Conservation (phyloP, 2,329 filamentous ascomycete genomes). For the Pseudogymnoascus sp. region DNA sequence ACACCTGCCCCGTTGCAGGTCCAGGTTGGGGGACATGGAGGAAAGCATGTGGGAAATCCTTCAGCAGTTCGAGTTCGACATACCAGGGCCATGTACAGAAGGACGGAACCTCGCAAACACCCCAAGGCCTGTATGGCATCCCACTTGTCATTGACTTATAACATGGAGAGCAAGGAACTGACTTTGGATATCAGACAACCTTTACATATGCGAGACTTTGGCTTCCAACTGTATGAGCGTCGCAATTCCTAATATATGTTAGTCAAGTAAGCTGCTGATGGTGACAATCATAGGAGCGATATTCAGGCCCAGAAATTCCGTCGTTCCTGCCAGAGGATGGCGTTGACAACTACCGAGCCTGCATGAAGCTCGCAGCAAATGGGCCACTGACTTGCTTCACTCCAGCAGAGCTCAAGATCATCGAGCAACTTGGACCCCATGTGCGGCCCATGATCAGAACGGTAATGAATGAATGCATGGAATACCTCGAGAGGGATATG, state of each 20-base stretch:
- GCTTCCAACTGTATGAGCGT: neutral
- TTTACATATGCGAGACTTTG: slow-evolving; percentile 1
- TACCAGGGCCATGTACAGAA: neutral
- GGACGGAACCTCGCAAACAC: neutral
- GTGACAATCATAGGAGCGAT: neutral
- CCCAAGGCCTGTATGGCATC: neutral
- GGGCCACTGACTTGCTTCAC: neutral
- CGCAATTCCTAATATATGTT: neutral
- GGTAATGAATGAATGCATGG: neutral
- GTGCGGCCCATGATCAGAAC: neutral
- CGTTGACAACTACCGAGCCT: neutral
- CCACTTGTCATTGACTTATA: neutral
- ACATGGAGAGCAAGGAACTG: neutral
- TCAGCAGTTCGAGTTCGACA: neutral
- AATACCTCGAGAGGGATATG: neutral
- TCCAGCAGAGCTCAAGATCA: neutral
- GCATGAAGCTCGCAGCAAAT: neutral
- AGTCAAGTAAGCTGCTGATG: neutral
- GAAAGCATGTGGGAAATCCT: slow-evolving; percentile 9
- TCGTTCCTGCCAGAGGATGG: neutral
- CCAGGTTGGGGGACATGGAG: neutral
- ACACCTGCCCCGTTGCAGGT: neutral
- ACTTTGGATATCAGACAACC: neutral
- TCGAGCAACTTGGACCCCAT: neutral
- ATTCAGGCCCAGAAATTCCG: neutral